phyloP scores from a whole-genome alignment of 495 filamentous ascomycete genomes.

The Podospora pseudoanserina region DNA sequence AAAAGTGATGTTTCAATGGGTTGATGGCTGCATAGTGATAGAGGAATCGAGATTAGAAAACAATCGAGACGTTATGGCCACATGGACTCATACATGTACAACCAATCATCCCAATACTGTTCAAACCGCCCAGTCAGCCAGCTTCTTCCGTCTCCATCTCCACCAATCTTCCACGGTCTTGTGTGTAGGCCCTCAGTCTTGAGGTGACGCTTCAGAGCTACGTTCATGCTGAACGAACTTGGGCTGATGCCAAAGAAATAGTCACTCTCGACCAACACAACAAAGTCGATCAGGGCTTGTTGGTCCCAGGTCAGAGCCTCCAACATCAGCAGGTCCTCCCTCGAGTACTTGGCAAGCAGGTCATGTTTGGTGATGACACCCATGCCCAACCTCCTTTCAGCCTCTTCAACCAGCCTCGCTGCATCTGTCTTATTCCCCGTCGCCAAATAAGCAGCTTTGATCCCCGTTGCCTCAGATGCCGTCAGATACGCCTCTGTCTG shows the following conservation, averaged over 20 bases:
- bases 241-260: conserved; percentile 45
- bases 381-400: conserved; percentile 14
- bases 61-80: conserved; percentile 31
- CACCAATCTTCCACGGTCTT: conserved; percentile 42
- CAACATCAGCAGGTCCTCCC: conserved; percentile 29
- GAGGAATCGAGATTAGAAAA: background rate
- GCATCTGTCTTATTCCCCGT: conserved; percentile 41
- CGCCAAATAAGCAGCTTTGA: conserved; percentile 39
- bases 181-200: conserved; percentile 37
- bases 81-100: conserved; percentile 47
- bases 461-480: conserved; percentile 25
- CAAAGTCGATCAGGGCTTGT: conserved; percentile 43
- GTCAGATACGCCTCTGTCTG: conserved; percentile 38
- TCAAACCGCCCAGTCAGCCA: conserved; percentile 41
- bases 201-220: conserved; percentile 42
- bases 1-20: too few species aligned
- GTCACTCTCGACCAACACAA: conserved; percentile 37
- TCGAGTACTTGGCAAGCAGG: conserved; percentile 23
- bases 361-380: conserved; percentile 37
- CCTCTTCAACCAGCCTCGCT: conserved; percentile 23
- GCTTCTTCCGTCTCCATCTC: conserved; percentile 39
- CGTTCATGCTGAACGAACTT: conserved; percentile 46
- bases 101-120: conserved; percentile 45
- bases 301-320: conserved; percentile 44
- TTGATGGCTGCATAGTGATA: background rate